Base-by-base conservation (phyloP, 345 rosid species). In the Brassica incana region DNA sequence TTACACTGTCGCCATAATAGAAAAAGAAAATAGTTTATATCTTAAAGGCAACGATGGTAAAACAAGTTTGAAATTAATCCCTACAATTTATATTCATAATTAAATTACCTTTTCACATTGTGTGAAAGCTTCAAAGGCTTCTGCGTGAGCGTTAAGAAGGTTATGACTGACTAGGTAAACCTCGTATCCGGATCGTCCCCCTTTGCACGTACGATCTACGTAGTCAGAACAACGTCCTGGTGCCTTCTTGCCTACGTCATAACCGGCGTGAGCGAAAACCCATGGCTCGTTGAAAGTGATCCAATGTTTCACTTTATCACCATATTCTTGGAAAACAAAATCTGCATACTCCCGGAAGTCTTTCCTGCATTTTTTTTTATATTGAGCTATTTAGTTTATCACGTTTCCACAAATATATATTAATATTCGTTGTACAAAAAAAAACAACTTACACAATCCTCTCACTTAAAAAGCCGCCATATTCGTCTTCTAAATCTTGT, bases 291-390 rank as follows among this genome's bases (percentile, higher is more conserved):
- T 88, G 23, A 88, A 61, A 4, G 89, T 27, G 30, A 27, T 27
- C 91, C 91, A 88, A 36, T 83, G 71, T 35, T 88, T 86, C 6
- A 86, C 89, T 71, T 85, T 75, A 6, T 80, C 89, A 18, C 91
- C 64, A 6, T 59, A 59, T 59, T 59, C 64, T 59, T 59, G 64
- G 64, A 59, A 59, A 59, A 59, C 64, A 59, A 59, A 59, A 9
- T 59, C 64, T 0, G 64, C 64, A 23, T 59, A 59, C 1, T 59
- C 64, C 32, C 64, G 64, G n/a, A 59, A 59, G 10, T 59, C 64
- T 25, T 20, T 59, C 64, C 54, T 59, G 29, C 9, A 65, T 52
- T 74, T 56, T 56, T n/a, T 16, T 5, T 7, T 20, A 16, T 7
- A 56, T 18, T 6, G 27, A 56, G 4, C 23, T 7, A 16, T 15